Base-by-base conservation (phyloP, 305 asterid species). In the Lippia alba region DNA sequence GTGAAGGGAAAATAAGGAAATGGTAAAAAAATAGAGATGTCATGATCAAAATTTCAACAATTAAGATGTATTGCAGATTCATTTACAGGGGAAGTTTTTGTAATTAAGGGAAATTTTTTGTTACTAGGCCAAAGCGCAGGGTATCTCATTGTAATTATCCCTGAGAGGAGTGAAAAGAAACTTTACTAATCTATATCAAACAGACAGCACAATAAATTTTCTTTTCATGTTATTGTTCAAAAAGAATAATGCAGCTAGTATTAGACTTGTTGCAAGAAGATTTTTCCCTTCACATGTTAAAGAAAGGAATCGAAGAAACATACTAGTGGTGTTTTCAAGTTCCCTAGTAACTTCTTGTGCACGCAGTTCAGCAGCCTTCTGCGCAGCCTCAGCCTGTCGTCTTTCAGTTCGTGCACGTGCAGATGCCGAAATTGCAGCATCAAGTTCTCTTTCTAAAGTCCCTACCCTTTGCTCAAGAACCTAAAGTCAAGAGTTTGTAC, bases 381-480 rank as follows among this genome's bases (percentile, higher is more conserved):
- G 86, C 8, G 82, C 83, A 12, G 83, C 87, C 85, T 84, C 90
- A 33, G 88, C 92, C 57, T 82, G 88, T 54, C 90, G 81, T 76
- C 83, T 87, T 34, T 87, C 88, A 34, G 77, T 83, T 4, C 90
- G 92, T 48, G 90, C 90, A 56, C 73, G 87, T 15, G 92, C 90
- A 67, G 92, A 86, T 18, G 92, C 88, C 30, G 92, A 84, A 59
- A 87, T 87, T 50, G 92, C 85, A 40, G 89, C 82, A 78, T 87
- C 92, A 9, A 87, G 78, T 78, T 84, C 88, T 70, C 92, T 74
- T 69, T 81, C 90, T 81, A 87, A 76, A 48, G 86, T 79, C 73
- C 78, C 80, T 59, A 87, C 92, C 74, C 92, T 82, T 76, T 84
- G 92, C 76, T 87, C 90, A 55, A 87, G 90, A 81, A 79, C 86